Base-by-base conservation (phyloP, 768 basidiomycete species). In the Lactifluus pinguis region DNA sequence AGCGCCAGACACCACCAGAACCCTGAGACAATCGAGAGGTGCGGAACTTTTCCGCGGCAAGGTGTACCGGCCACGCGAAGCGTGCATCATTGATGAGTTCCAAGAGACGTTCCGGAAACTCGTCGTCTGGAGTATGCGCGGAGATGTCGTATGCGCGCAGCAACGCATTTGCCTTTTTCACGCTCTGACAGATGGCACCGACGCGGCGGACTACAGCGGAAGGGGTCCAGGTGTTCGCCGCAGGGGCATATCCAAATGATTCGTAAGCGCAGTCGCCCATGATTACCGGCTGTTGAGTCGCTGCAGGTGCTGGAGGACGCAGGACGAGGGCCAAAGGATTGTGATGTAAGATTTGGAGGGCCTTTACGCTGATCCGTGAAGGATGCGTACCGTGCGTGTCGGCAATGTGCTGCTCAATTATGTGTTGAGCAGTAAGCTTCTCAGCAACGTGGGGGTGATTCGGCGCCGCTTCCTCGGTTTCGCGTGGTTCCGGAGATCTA, bases 61-160 rank as follows among this genome's bases (percentile, higher is more conserved):
- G 81, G 29, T 91, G 84, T 1, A 84, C 86, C 10, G 87, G 87
- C 87, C 87, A 91, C 14, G 86, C 85, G 38, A 90, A 77, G 29
- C 85, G 81, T 11, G 86, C 79, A 62, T 91, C 89, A 65, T 85
- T 83, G 48, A 91, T 80, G 36, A 91, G 77, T 49, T 90, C 88
- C n/a, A 87, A 73, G 0, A 90, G 76, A 49, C 79, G 81, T 7
- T 86, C 85, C 7, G 78, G 75, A 50, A 91, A 80, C 66, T 89
- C 87, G 17, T 85, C 83, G 44, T 82, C 78, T 6, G 81, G 77
- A 0, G 82, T 84, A 67, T 84, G 75, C 0, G 81, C 67, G 25
- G 77, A 74, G 59, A 91, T 87, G 65, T 90, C 88, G 67, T 91
- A 91, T 2, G 83, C 81, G 49, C 84, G 81, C 59, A 89, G 75